phyloP scores from a whole-genome alignment of 805 yeast species.

The Yarrowia alimentaria region DNA sequence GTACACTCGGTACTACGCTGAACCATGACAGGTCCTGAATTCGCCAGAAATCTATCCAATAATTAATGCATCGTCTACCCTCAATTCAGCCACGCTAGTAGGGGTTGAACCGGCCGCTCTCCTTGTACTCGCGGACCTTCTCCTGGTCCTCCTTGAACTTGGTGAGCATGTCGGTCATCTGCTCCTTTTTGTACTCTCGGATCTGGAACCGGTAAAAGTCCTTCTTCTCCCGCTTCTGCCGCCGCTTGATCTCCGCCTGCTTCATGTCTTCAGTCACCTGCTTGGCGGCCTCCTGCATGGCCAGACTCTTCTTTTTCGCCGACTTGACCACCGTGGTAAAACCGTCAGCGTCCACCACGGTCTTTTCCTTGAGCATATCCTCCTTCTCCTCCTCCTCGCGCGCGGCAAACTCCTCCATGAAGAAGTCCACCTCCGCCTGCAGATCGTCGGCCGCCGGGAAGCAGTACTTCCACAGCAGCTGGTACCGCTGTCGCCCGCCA shows the following conservation, averaged over 20 bases:
- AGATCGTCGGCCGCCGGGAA: slow-evolving; percentile 50
- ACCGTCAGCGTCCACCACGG: slow-evolving; percentile 82
- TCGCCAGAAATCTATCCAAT: background rate
- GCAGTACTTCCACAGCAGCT: slow-evolving; percentile 24
- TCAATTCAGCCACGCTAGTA: too few species aligned
- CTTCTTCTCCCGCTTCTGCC: slow-evolving; percentile 62
- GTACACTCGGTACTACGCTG: too few species aligned
- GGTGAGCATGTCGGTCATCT: slow-evolving; percentile 79
- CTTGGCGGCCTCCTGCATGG: slow-evolving; percentile 43
- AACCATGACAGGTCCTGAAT: background rate
- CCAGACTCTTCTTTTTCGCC: slow-evolving; percentile 76
- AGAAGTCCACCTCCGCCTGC: slow-evolving; percentile 55
- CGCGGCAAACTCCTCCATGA: slow-evolving; percentile 64
- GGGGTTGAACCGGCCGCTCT: slow-evolving; percentile 80
- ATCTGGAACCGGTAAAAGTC: slow-evolving; percentile 97
- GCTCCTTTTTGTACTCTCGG: slow-evolving; percentile 87
- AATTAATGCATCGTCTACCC: too few species aligned
- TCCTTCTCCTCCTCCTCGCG: slow-evolving; percentile 54
- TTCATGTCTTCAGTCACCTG: slow-evolving; percentile 28
- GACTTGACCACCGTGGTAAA: slow-evolving; percentile 87
- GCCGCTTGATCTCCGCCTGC: slow-evolving; percentile 52
- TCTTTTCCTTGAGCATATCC: slow-evolving; percentile 41
- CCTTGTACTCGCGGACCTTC: slow-evolving; percentile 72
- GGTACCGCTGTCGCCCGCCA: slow-evolving; percentile 23
- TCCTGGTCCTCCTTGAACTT: slow-evolving; percentile 92